Evolutionary conservation across 2,329 filamentous ascomycete species (phyloP).

Genomic region (Trichoderma gracile): DNA sequence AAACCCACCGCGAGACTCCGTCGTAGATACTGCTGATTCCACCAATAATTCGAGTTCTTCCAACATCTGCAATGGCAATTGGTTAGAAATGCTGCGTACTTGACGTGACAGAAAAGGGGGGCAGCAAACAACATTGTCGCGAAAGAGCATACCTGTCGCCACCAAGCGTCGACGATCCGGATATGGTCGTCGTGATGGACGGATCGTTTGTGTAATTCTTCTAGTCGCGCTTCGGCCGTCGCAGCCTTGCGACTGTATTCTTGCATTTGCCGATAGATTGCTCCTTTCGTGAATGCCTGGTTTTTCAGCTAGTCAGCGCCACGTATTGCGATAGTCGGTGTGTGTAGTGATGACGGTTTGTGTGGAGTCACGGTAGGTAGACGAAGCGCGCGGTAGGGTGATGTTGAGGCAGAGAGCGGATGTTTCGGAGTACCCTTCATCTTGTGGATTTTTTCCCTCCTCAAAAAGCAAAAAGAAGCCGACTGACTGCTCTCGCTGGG

Average conservation of each 20-base stretch:
- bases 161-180: slow-evolving; percentile 88
- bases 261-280: slow-evolving; percentile 95
- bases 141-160: slow-evolving; percentile 70
- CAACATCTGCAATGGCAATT: slow-evolving; percentile 49
- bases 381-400: slow-evolving; percentile 24
- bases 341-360: slow-evolving; percentile 17
- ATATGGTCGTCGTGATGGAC: slow-evolving; percentile 90
- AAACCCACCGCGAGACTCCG: slow-evolving; percentile 27
- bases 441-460: slow-evolving; percentile 3
- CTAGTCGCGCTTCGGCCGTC: slow-evolving; percentile 76
- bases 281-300: slow-evolving; percentile 69
- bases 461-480: slow-evolving; percentile 29
- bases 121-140: no score
- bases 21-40: slow-evolving; percentile 46
- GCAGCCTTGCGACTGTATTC: slow-evolving; percentile 92
- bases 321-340: slow-evolving; percentile 13
- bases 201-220: slow-evolving; percentile 75
- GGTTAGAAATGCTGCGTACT: background rate
- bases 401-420: slow-evolving; percentile 24
- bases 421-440: background rate
- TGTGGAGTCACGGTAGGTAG: slow-evolving; percentile 22
- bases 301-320: slow-evolving; percentile 26
- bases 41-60: slow-evolving; percentile 65
- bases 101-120: background rate
- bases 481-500: slow-evolving; percentile 36